Evolutionary conservation across 164 flowering plant species (phyloP).

Genomic region (Vitis rotundifolia): DNA sequence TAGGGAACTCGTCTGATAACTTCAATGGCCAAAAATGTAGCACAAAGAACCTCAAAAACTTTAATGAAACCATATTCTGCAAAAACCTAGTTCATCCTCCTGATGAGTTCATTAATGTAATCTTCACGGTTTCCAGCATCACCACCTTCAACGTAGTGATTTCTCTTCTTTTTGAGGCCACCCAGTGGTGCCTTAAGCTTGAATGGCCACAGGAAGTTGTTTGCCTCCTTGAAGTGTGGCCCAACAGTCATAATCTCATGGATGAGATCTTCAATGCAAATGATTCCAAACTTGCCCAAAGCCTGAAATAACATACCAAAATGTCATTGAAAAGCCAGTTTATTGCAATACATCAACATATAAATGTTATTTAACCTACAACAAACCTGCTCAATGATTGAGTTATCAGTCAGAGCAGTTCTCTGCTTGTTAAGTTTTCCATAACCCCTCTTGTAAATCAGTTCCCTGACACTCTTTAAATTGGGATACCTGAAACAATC

Average conservation of each 20-base stretch:
- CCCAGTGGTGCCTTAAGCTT: conserved; percentile 53
- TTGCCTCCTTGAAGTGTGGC: conserved; percentile 61
- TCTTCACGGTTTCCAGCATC: conserved; percentile 63
- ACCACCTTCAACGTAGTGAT: conserved; percentile 62
- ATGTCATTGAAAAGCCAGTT: neutral
- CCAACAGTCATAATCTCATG: conserved; percentile 67
- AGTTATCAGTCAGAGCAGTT: conserved; percentile 56
- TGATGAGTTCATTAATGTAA: conserved; percentile 34
- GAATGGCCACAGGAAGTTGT: conserved; percentile 66
- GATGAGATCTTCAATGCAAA: conserved; percentile 52
- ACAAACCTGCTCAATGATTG: conserved; percentile 46
- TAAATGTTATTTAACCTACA: neutral
- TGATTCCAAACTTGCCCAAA: conserved; percentile 47
- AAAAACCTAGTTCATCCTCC: conserved; percentile 30
- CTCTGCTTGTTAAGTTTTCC: conserved; percentile 52
- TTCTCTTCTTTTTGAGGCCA: conserved; percentile 57
- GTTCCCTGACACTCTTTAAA: conserved; percentile 50
- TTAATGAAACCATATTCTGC: too few species aligned
- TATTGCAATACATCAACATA: neutral
- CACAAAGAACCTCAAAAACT: neutral
- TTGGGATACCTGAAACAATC: conserved; percentile 50
- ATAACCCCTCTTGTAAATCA: conserved; percentile 62
- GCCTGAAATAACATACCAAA: conserved; percentile 25
- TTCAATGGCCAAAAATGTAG: neutral
- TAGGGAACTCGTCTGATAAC: neutral